A percentile compares a stretch with the other conserved stretches of the same genome.
phyloP scores from a whole-genome alignment of 1,284 basidiomycete species.

The Cutaneotrichosporon arboriforme region DNA sequence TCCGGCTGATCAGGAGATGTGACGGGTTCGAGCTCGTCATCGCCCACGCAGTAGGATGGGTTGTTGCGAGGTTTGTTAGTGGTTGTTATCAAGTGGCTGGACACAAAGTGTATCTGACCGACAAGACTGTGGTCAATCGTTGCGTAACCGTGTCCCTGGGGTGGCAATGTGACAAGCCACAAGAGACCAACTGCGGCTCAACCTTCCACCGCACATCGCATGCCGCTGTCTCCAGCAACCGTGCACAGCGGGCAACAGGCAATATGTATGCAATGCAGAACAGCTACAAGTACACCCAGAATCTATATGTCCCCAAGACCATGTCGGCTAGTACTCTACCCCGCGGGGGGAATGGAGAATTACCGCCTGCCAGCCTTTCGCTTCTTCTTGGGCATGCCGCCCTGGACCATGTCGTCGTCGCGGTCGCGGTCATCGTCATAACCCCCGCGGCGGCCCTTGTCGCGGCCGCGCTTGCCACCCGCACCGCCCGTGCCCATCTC shows the following conservation, averaged over 20 bases:
- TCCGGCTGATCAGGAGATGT: slow-evolving; percentile 42
- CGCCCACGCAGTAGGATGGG: not conserved
- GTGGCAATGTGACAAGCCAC: not conserved
- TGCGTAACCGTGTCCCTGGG: not conserved
- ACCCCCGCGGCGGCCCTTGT: slow-evolving; percentile 57
- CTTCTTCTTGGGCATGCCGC: slow-evolving; percentile 45
- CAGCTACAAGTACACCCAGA: slow-evolving; percentile 2
- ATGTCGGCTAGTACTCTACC: not conserved
- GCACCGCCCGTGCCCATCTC: slow-evolving; percentile 47
- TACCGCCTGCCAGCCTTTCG: slow-evolving; percentile 2
- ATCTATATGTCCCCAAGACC: too few relatives aligned
- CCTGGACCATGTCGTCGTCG: slow-evolving; percentile 72
- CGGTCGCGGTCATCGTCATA: slow-evolving; percentile 68
- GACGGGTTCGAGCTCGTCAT: slow-evolving; percentile 34
- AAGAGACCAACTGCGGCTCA: not conserved
- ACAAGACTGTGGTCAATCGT: not conserved
- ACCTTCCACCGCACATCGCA: too few relatives aligned
- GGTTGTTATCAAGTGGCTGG: not conserved
- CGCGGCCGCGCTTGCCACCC: slow-evolving; percentile 55
- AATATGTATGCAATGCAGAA: not conserved
- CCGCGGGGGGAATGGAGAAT: too few relatives aligned
- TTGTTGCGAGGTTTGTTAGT: not conserved
- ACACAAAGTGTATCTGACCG: too few relatives aligned
- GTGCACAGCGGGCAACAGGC: too few relatives aligned
- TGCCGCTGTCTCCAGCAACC: too few relatives aligned